Base-by-base conservation (phyloP, 2,329 filamentous ascomycete species). In the Diaporthe aspalathi region DNA sequence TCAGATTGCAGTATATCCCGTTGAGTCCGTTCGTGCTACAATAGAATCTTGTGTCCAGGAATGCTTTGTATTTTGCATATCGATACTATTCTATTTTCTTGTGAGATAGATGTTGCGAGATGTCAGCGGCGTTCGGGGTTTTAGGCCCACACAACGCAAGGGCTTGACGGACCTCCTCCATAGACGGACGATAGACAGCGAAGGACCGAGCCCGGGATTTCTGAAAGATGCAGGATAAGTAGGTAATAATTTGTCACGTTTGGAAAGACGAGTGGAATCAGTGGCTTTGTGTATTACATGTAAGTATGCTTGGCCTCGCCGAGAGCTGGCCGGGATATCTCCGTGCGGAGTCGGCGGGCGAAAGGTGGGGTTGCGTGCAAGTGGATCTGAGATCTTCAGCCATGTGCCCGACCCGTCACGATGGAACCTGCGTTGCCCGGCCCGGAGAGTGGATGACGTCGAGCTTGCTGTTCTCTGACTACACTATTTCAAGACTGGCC, bases 241-340 rank as follows among this genome's bases (percentile, higher is more conserved):
- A 47, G 57, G 43, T 63, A 47, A 47, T 35, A 12, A 63, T 63
- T 63, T 63, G 57, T 63, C 57, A 63, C 57, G 43, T 22, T 38
- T 47, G 29, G 12, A 24, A 32, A 24, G 3, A 6, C 27, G n/a
- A 12, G 43, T 63, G 57, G 57, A 22, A 63, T 63, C 27, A 49
- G 57, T 47, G 43, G 43, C 43, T 35, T 47, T 16, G 27, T 17
- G n/a, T 24, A 49, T 8, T 8, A 57, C 2, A 5, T 35, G 32
- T 27, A 20, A 29, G 12, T 12, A 43, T n/a, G 1, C 12, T 20
- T 24, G 56, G 9, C 43, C 60, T 65, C 29, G 29, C 60, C 60
- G 60, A 65, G 45, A 47, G 45, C 45, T 50, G 60, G 47, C 60
- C 60, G 60, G 60, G 60, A 65, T 65, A 65, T 65, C 60, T 65